Evolutionary conservation across 1,139 yeast genomes (phyloP).

Genomic region (Magnusiomyces tetraspermus): DNA sequence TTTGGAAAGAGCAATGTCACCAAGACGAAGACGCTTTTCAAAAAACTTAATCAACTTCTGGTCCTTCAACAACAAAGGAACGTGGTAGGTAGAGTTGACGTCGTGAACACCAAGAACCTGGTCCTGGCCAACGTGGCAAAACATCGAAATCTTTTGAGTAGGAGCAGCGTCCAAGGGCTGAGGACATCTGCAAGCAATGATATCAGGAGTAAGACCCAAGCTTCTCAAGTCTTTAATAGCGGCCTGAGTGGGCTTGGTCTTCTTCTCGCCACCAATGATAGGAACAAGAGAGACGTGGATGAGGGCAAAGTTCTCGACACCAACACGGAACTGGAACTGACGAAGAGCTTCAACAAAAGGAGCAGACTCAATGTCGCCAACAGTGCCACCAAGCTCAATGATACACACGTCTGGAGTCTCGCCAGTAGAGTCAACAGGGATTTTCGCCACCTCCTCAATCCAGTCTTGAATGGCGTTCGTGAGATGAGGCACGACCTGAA

Average conservation of each 20-base stretch:
- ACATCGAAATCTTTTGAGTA: slow-evolving; percentile 93
- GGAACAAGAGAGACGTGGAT: slow-evolving; percentile 96
- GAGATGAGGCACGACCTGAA: slow-evolving; percentile 96
- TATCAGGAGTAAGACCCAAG: slow-evolving; percentile 88
- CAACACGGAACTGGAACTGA: slow-evolving; percentile 97
- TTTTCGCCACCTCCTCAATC: slow-evolving; percentile 85
- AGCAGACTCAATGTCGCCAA: slow-evolving; percentile 97
- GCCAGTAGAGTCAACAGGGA: slow-evolving; percentile 90
- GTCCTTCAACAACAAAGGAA: slow-evolving; percentile 80
- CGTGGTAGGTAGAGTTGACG: slow-evolving; percentile 94
- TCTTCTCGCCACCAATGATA: slow-evolving; percentile 96
- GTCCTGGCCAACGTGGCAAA: slow-evolving; percentile 95
- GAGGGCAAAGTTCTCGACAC: slow-evolving; percentile 84
- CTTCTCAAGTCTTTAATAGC: slow-evolving; percentile 95
- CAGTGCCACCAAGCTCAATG: slow-evolving; percentile 97
- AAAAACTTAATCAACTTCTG: slow-evolving; percentile 77
- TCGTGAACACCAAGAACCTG: slow-evolving; percentile 97
- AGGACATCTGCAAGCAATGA: slow-evolving; percentile 96
- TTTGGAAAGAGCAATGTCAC: slow-evolving; percentile 41
- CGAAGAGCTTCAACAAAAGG: slow-evolving; percentile 98
- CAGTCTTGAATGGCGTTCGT: slow-evolving; percentile 97
- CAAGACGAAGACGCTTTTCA: slow-evolving; percentile 55
- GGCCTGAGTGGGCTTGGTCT: slow-evolving; percentile 98
- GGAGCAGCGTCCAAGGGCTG: slow-evolving; percentile 73
- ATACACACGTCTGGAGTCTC: slow-evolving; percentile 87